Conservation (phyloP, 805 yeast species). For the Sungouiozyma intestinalis region DNA sequence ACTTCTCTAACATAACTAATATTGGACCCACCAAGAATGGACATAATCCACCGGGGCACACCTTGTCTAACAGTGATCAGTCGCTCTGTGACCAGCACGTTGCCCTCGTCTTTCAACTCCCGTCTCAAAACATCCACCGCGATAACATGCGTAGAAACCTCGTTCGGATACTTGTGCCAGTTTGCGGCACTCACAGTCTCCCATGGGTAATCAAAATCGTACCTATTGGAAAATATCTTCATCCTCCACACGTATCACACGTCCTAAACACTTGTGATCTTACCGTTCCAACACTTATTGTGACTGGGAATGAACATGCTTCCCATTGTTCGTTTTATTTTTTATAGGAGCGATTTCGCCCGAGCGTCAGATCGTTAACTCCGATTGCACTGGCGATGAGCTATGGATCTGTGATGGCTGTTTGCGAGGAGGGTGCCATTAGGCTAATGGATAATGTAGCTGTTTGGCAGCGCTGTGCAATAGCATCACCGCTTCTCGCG, state of each 20-base stretch:
- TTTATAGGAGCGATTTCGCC: not conserved
- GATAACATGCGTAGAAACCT: constrained; percentile 80
- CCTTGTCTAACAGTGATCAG: constrained; percentile 81
- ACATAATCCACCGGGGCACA: constrained; percentile 72
- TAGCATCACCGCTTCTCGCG: too few species aligned
- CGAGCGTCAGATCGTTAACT: not conserved
- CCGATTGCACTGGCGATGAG: not conserved
- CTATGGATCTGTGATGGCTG: too few species aligned
- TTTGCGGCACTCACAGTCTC: constrained; percentile 91
- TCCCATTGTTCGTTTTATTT: too few species aligned
- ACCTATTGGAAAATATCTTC: constrained; percentile 69
- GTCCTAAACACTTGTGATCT: too few species aligned
- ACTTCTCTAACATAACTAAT: constrained; percentile 81
- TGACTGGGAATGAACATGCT: too few species aligned
- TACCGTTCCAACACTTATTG: too few species aligned
- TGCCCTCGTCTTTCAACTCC: constrained; percentile 44
- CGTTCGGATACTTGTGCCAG: constrained; percentile 97
- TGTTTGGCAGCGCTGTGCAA: too few species aligned
- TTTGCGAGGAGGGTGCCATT: too few species aligned
- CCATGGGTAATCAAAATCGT: constrained; percentile 78
- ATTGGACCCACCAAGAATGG: constrained; percentile 71
- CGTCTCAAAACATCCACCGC: constrained; percentile 84
- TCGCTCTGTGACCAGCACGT: constrained; percentile 66
- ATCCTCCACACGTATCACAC: constrained; percentile 34
- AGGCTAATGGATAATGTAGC: too few species aligned